Conservation (phyloP, 192 early-diverging fungal genomes). For the Linnemannia elongata region DNA sequence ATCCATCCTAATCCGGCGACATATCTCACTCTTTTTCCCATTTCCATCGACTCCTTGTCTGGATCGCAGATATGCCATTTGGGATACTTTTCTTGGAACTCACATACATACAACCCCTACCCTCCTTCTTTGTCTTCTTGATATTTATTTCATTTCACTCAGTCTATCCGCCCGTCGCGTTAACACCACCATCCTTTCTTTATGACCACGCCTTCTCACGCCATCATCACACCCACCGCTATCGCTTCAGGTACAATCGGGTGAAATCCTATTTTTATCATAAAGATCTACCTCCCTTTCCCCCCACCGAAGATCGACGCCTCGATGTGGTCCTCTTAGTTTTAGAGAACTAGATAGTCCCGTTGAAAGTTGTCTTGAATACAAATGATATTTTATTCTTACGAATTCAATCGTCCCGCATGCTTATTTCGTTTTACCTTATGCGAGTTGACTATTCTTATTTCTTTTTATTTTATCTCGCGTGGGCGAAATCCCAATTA, state of each 20-base stretch:
- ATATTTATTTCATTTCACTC: neutral
- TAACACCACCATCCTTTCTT: neutral
- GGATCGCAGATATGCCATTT: constrained; percentile 36
- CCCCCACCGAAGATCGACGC: neutral
- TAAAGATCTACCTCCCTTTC: neutral
- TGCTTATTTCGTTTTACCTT: too few species aligned
- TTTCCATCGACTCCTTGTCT: neutral
- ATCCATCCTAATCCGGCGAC: constrained; percentile 35
- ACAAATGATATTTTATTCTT: neutral
- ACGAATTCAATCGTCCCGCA: too few species aligned
- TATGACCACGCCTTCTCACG: neutral
- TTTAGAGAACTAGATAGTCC: neutral
- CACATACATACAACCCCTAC: neutral
- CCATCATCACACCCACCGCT: constrained; percentile 1
- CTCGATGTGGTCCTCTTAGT: neutral
- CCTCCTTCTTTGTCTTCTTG: neutral
- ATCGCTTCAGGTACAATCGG: constrained; percentile 18
- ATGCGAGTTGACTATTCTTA: too few species aligned
- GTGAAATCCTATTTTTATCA: neutral
- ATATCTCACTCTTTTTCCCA: constrained; percentile 19
- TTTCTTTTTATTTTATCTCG: too few species aligned
- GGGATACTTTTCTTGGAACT: neutral
- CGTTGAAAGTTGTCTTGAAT: neutral
- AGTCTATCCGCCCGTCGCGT: neutral
- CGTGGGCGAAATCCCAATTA: too few species aligned